Evolutionary conservation across 2,329 filamentous ascomycete species (phyloP).

Genomic region (Fusarium phyllophilum): DNA sequence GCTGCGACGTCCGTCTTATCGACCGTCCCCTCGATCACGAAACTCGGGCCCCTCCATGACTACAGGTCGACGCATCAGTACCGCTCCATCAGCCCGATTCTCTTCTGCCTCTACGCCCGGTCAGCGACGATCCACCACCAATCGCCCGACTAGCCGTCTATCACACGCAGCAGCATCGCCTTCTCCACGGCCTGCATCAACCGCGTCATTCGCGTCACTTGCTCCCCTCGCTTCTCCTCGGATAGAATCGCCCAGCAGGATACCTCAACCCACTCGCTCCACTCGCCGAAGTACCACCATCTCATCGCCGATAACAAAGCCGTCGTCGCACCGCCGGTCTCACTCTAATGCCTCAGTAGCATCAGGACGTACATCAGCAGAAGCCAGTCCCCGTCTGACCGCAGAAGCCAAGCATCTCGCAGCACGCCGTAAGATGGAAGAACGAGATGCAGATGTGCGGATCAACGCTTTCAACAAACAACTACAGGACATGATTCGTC

Average conservation of each 20-base stretch:
- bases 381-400: constrained; percentile 61
- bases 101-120: constrained; percentile 45
- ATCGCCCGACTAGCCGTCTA: constrained; percentile 54
- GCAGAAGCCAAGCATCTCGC: constrained; percentile 79
- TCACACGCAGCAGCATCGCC: constrained; percentile 49
- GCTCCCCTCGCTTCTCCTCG: constrained; percentile 49
- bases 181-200: constrained; percentile 42
- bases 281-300: constrained; percentile 27
- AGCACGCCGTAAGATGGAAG: constrained; percentile 75
- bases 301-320: constrained; percentile 29
- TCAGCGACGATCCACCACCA: constrained; percentile 34
- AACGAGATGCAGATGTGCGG: constrained; percentile 80
- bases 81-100: constrained; percentile 46
- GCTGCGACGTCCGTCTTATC: constrained; percentile 40
- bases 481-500: constrained; percentile 85
- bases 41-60: constrained; percentile 48
- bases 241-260: constrained; percentile 55
- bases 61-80: constrained; percentile 57
- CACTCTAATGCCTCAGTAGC: constrained; percentile 58
- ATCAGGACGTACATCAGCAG: constrained; percentile 45
- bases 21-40: constrained; percentile 45
- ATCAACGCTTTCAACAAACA: constrained; percentile 83
- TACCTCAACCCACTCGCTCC: constrained; percentile 47
- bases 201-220: constrained; percentile 49
- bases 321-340: constrained; percentile 53